These are phyloP conservation scores for Ceratocystis albifundus DNA, from an alignment of 2,329 filamentous ascomycete genomes.

Conservation along the genomic window DNA sequence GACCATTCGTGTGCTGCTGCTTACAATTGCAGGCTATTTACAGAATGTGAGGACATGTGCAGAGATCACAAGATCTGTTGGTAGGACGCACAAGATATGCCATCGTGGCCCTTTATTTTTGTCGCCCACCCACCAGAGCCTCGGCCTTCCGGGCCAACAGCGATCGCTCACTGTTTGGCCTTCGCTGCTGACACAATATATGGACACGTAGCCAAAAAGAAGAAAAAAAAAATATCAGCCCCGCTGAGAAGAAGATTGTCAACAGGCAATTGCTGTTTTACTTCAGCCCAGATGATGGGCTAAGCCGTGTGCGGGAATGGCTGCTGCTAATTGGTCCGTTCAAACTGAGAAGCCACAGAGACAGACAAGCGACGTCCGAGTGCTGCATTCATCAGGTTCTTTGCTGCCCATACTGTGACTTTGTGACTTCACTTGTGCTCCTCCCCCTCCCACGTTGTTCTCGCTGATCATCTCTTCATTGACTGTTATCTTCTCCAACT, in stretches of 20 bases:
- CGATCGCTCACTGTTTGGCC: neutral
- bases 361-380: neutral
- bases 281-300: neutral
- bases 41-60: too few relatives aligned
- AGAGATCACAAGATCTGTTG: neutral
- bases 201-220: neutral
- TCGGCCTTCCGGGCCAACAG: neutral
- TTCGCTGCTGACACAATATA: neutral
- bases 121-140: neutral
- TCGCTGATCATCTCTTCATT: neutral
- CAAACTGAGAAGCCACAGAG: neutral
- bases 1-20: neutral
- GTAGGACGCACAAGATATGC: too few relatives aligned
- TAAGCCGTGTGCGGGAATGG: neutral
- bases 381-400: neutral
- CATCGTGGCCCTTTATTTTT: neutral
- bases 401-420: neutral
- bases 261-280: neutral
- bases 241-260: neutral
- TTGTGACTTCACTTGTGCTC: neutral
- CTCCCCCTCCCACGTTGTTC: neutral
- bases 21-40: neutral
- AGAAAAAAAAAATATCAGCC: too few relatives aligned
- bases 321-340: neutral
- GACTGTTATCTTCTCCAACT: slow-evolving; percentile 7